A percentile compares a stretch with the other conserved stretches of the same genome.
Conservation (phyloP, 305 asterid genomes). For the Fraxinus latifolia region DNA sequence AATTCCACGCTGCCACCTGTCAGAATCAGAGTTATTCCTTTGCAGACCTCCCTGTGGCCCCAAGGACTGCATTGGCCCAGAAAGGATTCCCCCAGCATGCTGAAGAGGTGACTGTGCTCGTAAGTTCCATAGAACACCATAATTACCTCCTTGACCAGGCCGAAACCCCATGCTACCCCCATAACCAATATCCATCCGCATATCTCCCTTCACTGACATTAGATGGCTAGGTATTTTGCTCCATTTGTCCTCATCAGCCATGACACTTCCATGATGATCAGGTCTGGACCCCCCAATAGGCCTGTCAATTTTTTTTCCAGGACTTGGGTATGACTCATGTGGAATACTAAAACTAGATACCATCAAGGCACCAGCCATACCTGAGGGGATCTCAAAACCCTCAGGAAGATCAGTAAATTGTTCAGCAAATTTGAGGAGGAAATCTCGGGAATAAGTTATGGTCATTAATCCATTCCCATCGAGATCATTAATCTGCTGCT, state of each 20-base stretch:
- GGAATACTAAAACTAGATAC: conserved; percentile 29
- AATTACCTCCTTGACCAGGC: conserved; percentile 47
- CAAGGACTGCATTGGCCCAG: conserved; percentile 50
- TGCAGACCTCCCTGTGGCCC: conserved; percentile 37
- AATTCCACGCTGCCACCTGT: background rate
- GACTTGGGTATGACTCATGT: conserved; percentile 46
- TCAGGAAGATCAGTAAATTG: conserved; percentile 33
- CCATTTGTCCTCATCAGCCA: conserved; percentile 58
- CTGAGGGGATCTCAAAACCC: conserved; percentile 26
- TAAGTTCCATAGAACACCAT: conserved; percentile 47
- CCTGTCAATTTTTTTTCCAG: conserved; percentile 64
- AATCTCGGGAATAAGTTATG: conserved; percentile 36
- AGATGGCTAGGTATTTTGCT: conserved; percentile 39
- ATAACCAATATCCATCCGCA: conserved; percentile 38
- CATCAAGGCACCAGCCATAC: conserved; percentile 39
- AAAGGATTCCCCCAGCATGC: conserved; percentile 43
- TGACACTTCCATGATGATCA: conserved; percentile 51
- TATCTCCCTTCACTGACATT: conserved; percentile 37
- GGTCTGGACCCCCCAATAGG: conserved; percentile 32
- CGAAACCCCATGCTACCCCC: conserved; percentile 40
- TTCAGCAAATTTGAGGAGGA: conserved; percentile 31
- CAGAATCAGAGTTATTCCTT: background rate
- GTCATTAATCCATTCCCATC: conserved; percentile 38
- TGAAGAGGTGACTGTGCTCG: conserved; percentile 46
- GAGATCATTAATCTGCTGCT: conserved; percentile 33